phyloP scores from a whole-genome alignment of 768 basidiomycete species.

The Agaricus sinodeliciosus region DNA sequence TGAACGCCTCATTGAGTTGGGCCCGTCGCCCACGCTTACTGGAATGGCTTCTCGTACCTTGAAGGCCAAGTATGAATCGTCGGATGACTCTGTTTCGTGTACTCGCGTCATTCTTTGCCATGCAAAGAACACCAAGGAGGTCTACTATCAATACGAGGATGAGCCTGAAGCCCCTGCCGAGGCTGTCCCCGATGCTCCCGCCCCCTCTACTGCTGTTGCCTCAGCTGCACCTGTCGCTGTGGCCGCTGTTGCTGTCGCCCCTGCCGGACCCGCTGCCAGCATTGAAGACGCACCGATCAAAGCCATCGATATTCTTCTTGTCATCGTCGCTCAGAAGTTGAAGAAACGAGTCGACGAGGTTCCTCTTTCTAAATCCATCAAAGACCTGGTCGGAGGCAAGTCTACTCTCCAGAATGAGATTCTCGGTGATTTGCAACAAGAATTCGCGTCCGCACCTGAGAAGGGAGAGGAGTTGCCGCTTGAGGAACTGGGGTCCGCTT shows the following conservation, averaged over 20 bases:
- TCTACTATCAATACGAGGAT: conserved; percentile 97
- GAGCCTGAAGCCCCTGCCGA: conserved; percentile 41
- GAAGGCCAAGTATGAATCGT: conserved; percentile 88
- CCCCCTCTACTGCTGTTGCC: conserved; percentile 29
- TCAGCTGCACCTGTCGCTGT: conserved; percentile 31
- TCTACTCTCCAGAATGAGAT: conserved; percentile 99
- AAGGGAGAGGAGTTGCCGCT: conserved; percentile 97
- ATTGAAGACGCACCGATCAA: conserved; percentile 91
- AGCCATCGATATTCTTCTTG: conserved; percentile 79
- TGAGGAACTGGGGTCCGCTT: conserved; percentile 87
- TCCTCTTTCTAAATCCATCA: conserved; percentile 89
- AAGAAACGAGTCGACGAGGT: conserved; percentile 93
- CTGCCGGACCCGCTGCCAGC: conserved; percentile 57
- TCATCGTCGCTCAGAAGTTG: conserved; percentile 94
- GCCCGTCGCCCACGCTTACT: conserved; percentile 92
- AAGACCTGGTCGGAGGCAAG: conserved; percentile 97
- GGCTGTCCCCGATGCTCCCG: conserved; percentile 23
- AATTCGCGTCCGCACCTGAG: conserved; percentile 93
- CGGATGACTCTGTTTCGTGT: conserved; percentile 79
- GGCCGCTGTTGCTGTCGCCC: conserved; percentile 33
- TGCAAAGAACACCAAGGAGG: conserved; percentile 93
- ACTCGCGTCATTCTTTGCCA: conserved; percentile 83
- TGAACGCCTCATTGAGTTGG: conserved; percentile 92
- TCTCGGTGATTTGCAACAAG: conserved; percentile 91
- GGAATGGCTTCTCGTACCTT: conserved; percentile 90